phyloP scores from a whole-genome alignment of 306 rosid genomes.

The Dalbergia cultrata region DNA sequence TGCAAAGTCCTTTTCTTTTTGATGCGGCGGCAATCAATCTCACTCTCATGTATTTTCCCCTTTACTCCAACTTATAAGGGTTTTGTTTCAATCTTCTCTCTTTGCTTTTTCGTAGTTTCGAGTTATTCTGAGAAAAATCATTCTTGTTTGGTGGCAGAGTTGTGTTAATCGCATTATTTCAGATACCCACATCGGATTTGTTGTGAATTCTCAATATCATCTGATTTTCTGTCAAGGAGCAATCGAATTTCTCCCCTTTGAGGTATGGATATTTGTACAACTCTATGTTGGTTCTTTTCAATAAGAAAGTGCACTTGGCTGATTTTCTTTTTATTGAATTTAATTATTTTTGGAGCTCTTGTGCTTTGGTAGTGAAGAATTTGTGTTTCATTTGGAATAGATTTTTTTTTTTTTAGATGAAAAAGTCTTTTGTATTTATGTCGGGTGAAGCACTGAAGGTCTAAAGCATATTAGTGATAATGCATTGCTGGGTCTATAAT shows the following conservation, averaged over 20 bases:
- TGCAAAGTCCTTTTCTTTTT: background rate
- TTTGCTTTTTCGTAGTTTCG: background rate
- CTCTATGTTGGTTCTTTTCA: background rate
- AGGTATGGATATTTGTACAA: conserved; percentile 37
- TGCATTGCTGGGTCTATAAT: conserved; percentile 15
- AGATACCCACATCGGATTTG: conserved; percentile 10
- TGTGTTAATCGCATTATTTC: conserved; percentile 11
- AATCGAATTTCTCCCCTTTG: background rate
- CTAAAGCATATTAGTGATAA: background rate
- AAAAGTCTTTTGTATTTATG: background rate
- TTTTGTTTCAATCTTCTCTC: conserved; percentile 8
- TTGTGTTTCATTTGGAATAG: conserved; percentile 16
- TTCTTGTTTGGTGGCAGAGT: conserved; percentile 13
- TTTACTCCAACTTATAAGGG: background rate
- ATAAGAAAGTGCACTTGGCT: background rate
- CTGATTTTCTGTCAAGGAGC: conserved; percentile 17
- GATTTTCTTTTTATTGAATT: background rate
- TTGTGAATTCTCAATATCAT: conserved; percentile 19
- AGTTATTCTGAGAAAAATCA: background rate
- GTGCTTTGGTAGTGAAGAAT: background rate
- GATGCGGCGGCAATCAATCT: conserved; percentile 11
- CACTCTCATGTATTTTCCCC: background rate
- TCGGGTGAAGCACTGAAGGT: background rate
- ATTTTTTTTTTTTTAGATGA: background rate
- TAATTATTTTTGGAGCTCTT: background rate